Percentiles rank a stretch among this genome's conserved stretches.
Evolutionary conservation across 441 rosid species (phyloP).

Genomic region (Pelargonium cotyledonis): DNA sequence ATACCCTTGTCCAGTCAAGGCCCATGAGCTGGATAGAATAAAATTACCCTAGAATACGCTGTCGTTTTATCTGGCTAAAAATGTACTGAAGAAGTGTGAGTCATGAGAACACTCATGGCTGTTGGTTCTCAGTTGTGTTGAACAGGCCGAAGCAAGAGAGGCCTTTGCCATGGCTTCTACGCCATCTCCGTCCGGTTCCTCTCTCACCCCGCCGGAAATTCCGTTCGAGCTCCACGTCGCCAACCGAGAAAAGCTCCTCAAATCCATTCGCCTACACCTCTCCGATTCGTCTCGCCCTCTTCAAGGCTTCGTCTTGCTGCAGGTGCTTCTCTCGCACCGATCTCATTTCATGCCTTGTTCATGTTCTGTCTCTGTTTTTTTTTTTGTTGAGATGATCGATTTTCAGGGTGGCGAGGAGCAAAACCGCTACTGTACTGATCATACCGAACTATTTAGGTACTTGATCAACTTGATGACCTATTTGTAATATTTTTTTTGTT

Average conservation of each 20-base stretch:
- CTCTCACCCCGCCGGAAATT: conserved; percentile 55
- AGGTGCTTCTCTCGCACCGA: conserved; percentile 29
- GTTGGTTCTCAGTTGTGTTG: too few relatives aligned
- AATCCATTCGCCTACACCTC: conserved; percentile 44
- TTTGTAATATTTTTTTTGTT: background rate
- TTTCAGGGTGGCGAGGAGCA: conserved; percentile 80
- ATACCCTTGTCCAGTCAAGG: too few relatives aligned
- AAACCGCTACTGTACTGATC: conserved; percentile 82
- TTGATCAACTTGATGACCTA: background rate
- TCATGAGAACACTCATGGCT: too few relatives aligned
- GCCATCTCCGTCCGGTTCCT: conserved; percentile 23
- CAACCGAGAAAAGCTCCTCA: conserved; percentile 61
- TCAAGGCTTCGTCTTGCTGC: conserved; percentile 63
- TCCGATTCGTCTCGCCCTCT: conserved; percentile 40
- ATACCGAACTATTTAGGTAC: conserved; percentile 81
- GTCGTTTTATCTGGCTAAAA: too few relatives aligned
- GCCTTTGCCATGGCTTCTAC: conserved; percentile 38
- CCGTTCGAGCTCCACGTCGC: conserved; percentile 63
- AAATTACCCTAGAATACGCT: too few relatives aligned
- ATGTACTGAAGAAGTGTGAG: too few relatives aligned
- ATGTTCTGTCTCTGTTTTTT: background rate
- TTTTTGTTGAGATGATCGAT: background rate
- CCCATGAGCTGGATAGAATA: too few relatives aligned
- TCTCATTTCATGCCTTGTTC: background rate
- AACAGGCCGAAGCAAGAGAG: conserved; percentile 3